A percentile compares a stretch with the other conserved stretches of the same genome.
Conservation (phyloP, 2,329 filamentous ascomycete genomes). For the Fonsecaea multimorphosa region DNA sequence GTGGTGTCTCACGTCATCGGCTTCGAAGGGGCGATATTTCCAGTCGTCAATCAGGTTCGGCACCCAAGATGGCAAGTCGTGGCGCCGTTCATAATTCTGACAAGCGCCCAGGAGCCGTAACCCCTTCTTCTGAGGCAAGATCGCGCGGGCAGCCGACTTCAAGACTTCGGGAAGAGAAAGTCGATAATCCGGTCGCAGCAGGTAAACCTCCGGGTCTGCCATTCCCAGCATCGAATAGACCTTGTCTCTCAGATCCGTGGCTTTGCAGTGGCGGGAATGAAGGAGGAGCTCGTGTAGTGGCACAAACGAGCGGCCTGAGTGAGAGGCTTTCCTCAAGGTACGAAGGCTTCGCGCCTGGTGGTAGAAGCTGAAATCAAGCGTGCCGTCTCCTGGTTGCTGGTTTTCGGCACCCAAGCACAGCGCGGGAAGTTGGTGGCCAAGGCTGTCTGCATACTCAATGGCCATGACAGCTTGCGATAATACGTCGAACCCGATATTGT, state of each 20-base stretch:
- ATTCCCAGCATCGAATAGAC: conserved; percentile 19
- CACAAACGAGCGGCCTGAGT: conserved; percentile 3
- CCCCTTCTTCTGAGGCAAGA: conserved; percentile 12
- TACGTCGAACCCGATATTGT: conserved; percentile 1
- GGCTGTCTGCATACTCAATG: conserved; percentile 10
- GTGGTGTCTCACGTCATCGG: conserved; percentile 8
- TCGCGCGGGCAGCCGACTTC: conserved; percentile 5
- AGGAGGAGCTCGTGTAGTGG: conserved; percentile 3
- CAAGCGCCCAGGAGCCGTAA: conserved; percentile 15
- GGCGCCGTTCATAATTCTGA: conserved; percentile 9
- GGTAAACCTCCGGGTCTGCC: conserved; percentile 19
- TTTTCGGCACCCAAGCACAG: neutral
- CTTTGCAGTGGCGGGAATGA: conserved; percentile 10
- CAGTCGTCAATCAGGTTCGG: conserved; percentile 17
- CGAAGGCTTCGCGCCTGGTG: conserved; percentile 9
- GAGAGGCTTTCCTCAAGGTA: conserved; percentile 9
- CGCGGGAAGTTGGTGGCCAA: conserved; percentile 1
- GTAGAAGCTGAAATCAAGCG: conserved; percentile 10
- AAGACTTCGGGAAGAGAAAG: conserved; percentile 13
- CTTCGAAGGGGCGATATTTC: conserved; percentile 19
- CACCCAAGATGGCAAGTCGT: conserved; percentile 18
- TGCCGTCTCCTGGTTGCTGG: neutral
- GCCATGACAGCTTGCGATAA: conserved; percentile 19
- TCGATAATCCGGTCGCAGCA: conserved; percentile 11
- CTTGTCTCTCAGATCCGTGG: conserved; percentile 22